phyloP scores from a whole-genome alignment of 495 filamentous ascomycete genomes.

The Aspergillus haitiensis region DNA sequence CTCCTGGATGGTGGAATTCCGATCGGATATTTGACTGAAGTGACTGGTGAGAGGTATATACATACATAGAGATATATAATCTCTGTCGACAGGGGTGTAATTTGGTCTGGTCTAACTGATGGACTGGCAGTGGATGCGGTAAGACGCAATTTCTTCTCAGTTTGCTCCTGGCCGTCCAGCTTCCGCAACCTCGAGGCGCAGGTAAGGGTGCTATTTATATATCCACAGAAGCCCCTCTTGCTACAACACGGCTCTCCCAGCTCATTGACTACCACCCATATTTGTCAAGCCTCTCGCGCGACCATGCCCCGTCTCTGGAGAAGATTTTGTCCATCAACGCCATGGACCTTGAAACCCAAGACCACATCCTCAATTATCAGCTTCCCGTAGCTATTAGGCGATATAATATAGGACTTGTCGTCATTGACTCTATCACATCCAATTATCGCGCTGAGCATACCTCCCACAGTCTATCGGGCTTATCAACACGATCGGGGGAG shows the following conservation, averaged over 20 bases:
- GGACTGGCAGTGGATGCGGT: conserved; percentile 65
- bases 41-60: conserved; percentile 82
- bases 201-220: conserved; percentile 77
- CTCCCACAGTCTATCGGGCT: conserved; percentile 34
- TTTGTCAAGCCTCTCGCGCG: conserved; percentile 49
- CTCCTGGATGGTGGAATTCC: conserved; percentile 84
- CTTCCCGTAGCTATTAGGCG: conserved; percentile 78
- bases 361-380: conserved; percentile 91
- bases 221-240: conserved; percentile 86
- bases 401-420: conserved; percentile 72
- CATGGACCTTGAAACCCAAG: conserved; percentile 91
- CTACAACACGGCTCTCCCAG: conserved; percentile 77
- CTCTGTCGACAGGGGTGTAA: not conserved
- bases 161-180: conserved; percentile 78
- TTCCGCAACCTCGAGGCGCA: conserved; percentile 70
- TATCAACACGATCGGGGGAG: conserved; percentile 58
- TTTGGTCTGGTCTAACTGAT: not conserved
- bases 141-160: conserved; percentile 95
- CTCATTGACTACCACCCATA: conserved; percentile 66
- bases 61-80: not conserved
- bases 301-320: conserved; percentile 61
- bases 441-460: conserved; percentile 89
- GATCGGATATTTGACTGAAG: conserved; percentile 78
- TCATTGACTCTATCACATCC: conserved; percentile 88
- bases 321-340: conserved; percentile 75